These are phyloP conservation scores for Crotalaria pallida DNA, from an alignment of 306 rosid species.

Conservation along the genomic window DNA sequence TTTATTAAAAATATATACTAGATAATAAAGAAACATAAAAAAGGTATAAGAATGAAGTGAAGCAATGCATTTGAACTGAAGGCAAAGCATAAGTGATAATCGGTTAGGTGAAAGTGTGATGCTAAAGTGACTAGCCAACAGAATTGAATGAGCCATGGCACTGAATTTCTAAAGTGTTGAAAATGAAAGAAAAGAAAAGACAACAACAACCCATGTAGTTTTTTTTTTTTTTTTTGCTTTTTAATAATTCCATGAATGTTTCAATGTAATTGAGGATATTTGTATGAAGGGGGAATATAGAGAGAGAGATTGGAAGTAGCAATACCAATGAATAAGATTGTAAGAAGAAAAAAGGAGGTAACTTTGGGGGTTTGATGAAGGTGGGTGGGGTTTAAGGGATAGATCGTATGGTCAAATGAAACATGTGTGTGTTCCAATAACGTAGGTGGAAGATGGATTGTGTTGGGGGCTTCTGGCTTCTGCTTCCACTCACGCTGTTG, in stretches of 20 bases:
- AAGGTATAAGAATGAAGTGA: conserved; percentile 32
- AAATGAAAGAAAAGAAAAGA: conserved; percentile 44
- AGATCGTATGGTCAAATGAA: conserved; percentile 40
- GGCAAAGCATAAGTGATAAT: conserved; percentile 45
- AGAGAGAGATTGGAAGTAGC: conserved; percentile 49
- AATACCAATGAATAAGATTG: conserved; percentile 47
- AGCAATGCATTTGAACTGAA: conserved; percentile 44
- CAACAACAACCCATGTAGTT: conserved; percentile 26
- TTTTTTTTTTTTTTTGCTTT: no score
- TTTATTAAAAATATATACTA: neutral
- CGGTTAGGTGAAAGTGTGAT: conserved; percentile 45
- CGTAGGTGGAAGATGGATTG: neutral
- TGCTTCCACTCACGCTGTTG: neutral
- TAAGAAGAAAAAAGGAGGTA: neutral
- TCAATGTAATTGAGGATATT: conserved; percentile 2
- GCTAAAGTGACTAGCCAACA: conserved; percentile 61
- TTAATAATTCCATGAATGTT: conserved; percentile 16
- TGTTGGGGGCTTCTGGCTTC: conserved; percentile 8
- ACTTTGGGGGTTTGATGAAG: neutral
- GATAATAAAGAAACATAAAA: neutral
- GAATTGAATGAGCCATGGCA: conserved; percentile 23
- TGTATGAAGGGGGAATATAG: conserved; percentile 16
- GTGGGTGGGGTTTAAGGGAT: conserved; percentile 14
- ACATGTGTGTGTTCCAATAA: neutral
- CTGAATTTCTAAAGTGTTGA: neutral